Conservation (phyloP, 495 filamentous ascomycete genomes). For the Penicillium coprophilum region DNA sequence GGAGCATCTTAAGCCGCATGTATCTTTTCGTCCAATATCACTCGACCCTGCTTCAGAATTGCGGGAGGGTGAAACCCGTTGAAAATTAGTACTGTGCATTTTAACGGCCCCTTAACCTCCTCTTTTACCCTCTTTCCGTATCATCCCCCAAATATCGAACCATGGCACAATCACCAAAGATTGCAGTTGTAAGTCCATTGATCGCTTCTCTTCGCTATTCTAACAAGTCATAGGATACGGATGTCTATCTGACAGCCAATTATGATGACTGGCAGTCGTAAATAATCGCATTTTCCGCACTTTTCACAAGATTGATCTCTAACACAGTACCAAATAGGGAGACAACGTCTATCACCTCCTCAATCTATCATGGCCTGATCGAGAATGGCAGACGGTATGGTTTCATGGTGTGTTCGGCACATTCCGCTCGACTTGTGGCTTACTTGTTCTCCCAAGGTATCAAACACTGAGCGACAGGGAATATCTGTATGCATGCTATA, state of each 20-base stretch:
- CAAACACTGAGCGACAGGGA: neutral
- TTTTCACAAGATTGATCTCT: neutral
- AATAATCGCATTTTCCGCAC: neutral
- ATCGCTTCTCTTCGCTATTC: neutral
- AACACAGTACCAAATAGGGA: neutral
- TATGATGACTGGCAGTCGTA: slow-evolving; percentile 10
- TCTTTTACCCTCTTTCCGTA: neutral
- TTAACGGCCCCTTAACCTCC: neutral
- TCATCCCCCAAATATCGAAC: neutral
- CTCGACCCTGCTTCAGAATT: neutral
- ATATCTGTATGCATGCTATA: neutral
- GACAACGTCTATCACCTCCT: slow-evolving; percentile 10
- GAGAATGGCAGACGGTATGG: neutral
- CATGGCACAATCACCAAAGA: neutral
- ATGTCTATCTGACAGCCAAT: neutral
- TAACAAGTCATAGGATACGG: neutral
- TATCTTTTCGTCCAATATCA: neutral
- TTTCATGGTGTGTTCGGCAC: neutral
- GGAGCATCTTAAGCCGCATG: neutral
- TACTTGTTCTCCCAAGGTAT: neutral
- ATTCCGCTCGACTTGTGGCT: neutral
- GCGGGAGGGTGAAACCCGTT: neutral
- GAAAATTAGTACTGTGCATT: neutral
- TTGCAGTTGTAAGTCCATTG: neutral
- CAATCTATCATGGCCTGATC: slow-evolving; percentile 4